phyloP scores from a whole-genome alignment of 1,139 yeast species.

The Hansenula lynferdii region DNA sequence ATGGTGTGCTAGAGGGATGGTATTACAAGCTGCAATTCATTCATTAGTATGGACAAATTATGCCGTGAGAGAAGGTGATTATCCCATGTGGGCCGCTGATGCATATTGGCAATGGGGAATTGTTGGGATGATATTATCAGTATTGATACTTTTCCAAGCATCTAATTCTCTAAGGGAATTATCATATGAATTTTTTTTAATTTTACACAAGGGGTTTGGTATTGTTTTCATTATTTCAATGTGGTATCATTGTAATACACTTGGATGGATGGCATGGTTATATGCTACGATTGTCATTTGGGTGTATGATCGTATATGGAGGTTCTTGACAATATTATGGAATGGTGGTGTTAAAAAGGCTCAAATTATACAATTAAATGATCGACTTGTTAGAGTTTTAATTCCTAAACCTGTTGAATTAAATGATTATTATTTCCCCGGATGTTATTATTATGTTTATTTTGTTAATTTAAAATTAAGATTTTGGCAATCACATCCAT shows the following conservation, averaged over 20 bases:
- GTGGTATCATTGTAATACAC: constrained; percentile 33
- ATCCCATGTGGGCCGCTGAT: constrained; percentile 23
- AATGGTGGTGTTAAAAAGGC: constrained; percentile 35
- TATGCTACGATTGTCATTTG: constrained; percentile 35
- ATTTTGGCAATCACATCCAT: constrained; percentile 58
- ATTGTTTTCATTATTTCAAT: constrained; percentile 31
- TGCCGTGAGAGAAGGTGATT: constrained; percentile 28
- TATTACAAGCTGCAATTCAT: constrained; percentile 39
- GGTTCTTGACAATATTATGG: constrained; percentile 28
- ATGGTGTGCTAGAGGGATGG: constrained; percentile 34
- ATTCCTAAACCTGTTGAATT: constrained; percentile 26
- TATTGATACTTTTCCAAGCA: constrained; percentile 40
- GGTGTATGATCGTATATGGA: constrained; percentile 32
- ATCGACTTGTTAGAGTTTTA: constrained; percentile 34
- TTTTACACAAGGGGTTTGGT: constrained; percentile 32
- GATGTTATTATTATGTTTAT: constrained; percentile 38
- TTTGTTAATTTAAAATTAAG: constrained; percentile 25
- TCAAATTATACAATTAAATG: constrained; percentile 26
- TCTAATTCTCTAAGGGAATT: constrained; percentile 39
- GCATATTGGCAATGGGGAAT: constrained; percentile 39
- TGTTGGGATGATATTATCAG: constrained; percentile 39
- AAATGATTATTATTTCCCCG: constrained; percentile 28
- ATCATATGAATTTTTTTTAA: constrained; percentile 38
- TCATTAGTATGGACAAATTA: constrained; percentile 43
- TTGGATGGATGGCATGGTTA: constrained; percentile 43